Percentiles rank a stretch among this genome's conserved stretches.
phyloP scores from a whole-genome alignment of 177 flowering plant species.

The Vitis hybrid region DNA sequence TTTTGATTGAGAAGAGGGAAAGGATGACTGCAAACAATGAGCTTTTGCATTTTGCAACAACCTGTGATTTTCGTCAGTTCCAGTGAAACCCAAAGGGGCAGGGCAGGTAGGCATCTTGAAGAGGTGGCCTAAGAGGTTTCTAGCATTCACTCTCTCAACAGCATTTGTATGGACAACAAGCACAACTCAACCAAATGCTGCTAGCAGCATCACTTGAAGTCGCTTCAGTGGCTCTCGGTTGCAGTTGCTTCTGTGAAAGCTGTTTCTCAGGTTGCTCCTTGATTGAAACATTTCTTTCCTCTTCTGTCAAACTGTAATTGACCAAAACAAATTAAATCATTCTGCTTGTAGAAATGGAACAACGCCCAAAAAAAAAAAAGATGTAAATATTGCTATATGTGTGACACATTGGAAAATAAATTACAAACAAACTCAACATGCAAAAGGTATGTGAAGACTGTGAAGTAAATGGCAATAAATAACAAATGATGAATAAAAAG shows the following conservation, averaged over 20 bases:
- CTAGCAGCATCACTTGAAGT: background rate
- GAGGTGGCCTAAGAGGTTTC: background rate
- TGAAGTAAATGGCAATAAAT: no score
- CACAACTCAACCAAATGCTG: constrained; percentile 7
- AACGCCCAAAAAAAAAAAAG: no score
- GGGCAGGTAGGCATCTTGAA: no score
- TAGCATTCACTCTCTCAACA: constrained; percentile 7
- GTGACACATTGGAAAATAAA: constrained; percentile 7
- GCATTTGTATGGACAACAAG: constrained; percentile 1
- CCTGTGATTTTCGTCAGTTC: no score
- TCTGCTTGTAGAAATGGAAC: constrained; percentile 3
- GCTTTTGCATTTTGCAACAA: no score
- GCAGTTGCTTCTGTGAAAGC: background rate
- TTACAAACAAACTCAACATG: no score
- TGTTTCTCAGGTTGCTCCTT: background rate
- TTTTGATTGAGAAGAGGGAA: no score
- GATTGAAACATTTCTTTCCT: background rate
- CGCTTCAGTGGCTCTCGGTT: background rate
- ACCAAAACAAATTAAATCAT: constrained; percentile 6
- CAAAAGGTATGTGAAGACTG: no score
- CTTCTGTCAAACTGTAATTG: constrained; percentile 16
- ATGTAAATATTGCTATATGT: no score
- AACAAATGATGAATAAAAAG: no score
- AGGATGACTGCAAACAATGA: no score
- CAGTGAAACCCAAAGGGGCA: no score